phyloP scores from a whole-genome alignment of 805 yeast species.

The Torulaspora indica region DNA sequence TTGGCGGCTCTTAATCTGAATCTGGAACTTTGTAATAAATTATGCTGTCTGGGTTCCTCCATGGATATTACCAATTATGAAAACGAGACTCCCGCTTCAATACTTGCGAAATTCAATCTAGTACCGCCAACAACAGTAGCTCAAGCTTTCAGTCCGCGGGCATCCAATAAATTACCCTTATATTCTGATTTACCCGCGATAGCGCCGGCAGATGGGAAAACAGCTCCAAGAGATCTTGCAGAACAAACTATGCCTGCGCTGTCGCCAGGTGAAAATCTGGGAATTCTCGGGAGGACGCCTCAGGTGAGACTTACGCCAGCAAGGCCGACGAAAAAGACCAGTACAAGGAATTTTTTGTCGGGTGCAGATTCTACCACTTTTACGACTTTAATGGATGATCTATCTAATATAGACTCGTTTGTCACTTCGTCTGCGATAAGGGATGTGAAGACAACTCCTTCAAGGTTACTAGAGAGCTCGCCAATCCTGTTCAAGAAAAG shows the following conservation, averaged over 20 bases:
- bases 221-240: constrained; percentile 1
- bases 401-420: constrained; percentile 24
- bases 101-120: constrained; percentile 29
- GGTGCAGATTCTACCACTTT: constrained; percentile 18
- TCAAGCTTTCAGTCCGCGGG: constrained; percentile 5
- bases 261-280: constrained; percentile 4
- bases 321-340: constrained; percentile 13
- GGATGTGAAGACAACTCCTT: constrained; percentile 14
- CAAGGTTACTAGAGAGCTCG: constrained; percentile 20
- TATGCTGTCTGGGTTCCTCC: constrained; percentile 33
- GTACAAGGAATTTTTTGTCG: constrained; percentile 11
- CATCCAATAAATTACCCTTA: constrained; percentile 4
- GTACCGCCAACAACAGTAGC: constrained; percentile 23
- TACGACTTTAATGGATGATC: constrained; percentile 24
- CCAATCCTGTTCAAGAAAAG: constrained; percentile 21
- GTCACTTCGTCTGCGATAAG: constrained; percentile 29
- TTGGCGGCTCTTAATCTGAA: constrained; percentile 49
- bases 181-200: constrained; percentile 5
- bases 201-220: constrained; percentile 5
- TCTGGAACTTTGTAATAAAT: constrained; percentile 31
- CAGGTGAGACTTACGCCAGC: constrained; percentile 20
- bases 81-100: constrained; percentile 31
- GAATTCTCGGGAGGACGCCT: constrained; percentile 1
- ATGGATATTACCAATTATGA: constrained; percentile 30
- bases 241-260: not conserved